Base-by-base conservation (phyloP, 1,284 basidiomycete species). In the Agroathelia rolfsii region DNA sequence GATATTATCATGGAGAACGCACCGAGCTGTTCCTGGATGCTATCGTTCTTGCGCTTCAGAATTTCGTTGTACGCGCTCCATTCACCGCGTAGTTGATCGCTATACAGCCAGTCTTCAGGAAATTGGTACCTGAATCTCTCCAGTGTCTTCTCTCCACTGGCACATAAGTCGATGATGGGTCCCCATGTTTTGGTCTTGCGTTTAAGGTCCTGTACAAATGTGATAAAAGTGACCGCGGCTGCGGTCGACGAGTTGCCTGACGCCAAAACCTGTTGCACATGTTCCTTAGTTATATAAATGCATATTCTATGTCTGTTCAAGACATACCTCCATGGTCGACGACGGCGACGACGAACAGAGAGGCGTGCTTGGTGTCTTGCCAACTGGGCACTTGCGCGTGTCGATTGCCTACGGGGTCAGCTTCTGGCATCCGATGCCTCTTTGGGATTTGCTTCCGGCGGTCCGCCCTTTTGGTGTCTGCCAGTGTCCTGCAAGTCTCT, bases 31-130 rank as follows among this genome's bases (percentile, higher is more conserved):
- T 98, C 94, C 63, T 96, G 90, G 50, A 99, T 98, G 16, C 87
- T 87, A 50, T 94, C 90, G 48, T 93, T 95, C 77, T 98, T 98
- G 49, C 94, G 73, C 62, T 89, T 92, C 54, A 98, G 67, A 40
- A 98, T 95, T 61, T 98, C 94, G 43, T 92, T 92, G 63, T 95
- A 96, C 13, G 94, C 92, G 50, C 87, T 89, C 93, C 93, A 97
- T 61, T 98, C 95, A 30, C 93, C 89, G 43, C 89, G 76, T 29
- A 99, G 76, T 55, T 97, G 94, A 55, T 98, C 95, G 46, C 90
- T 90, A 56, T 97, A 95, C 0, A 98, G 76, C 95, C 95, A 99
- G 53, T 98, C 94, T 30, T 85, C 76, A 1, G 90, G 82, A 52
- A 98, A 98, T 50, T 93, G 88, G 64, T 89, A 97, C 57, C 95